Conservation (phyloP, 345 rosid genomes). For the Diplotaxis tenuifolia region DNA sequence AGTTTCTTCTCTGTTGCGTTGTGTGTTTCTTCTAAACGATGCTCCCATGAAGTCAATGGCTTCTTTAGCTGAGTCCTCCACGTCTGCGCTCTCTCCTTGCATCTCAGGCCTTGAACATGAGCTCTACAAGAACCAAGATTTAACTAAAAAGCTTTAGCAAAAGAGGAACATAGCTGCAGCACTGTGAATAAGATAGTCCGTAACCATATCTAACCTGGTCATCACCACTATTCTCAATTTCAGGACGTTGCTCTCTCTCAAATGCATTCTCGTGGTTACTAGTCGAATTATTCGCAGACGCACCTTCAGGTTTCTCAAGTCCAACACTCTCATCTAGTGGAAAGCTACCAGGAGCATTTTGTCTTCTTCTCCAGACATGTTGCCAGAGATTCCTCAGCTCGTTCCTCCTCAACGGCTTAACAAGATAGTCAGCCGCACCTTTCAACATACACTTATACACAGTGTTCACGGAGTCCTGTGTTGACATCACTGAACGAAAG, state of each 20-base stretch:
- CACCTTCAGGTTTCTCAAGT: slow-evolving; percentile 62
- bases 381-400: slow-evolving; percentile 95
- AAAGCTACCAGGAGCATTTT: slow-evolving; percentile 48
- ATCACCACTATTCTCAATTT: slow-evolving; percentile 59
- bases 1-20: slow-evolving; percentile 26
- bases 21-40: slow-evolving; percentile 34
- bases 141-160: neutral
- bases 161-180: neutral
- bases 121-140: slow-evolving; percentile 59
- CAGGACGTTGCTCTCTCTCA: slow-evolving; percentile 46
- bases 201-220: slow-evolving; percentile 56
- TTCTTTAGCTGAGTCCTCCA: slow-evolving; percentile 51
- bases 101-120: slow-evolving; percentile 72
- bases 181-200: neutral
- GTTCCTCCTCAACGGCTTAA: slow-evolving; percentile 90
- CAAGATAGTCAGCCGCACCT: slow-evolving; percentile 93
- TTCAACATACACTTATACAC: slow-evolving; percentile 93
- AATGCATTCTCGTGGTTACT: slow-evolving; percentile 54
- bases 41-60: slow-evolving; percentile 79
- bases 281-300: slow-evolving; percentile 64
- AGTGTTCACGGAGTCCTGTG: slow-evolving; percentile 71
- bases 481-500: slow-evolving; percentile 86
- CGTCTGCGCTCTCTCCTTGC: slow-evolving; percentile 53
- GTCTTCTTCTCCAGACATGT: slow-evolving; percentile 98
- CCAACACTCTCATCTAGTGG: slow-evolving; percentile 63